Conservation (phyloP, 441 rosid genomes). For the Populus hybrid region DNA sequence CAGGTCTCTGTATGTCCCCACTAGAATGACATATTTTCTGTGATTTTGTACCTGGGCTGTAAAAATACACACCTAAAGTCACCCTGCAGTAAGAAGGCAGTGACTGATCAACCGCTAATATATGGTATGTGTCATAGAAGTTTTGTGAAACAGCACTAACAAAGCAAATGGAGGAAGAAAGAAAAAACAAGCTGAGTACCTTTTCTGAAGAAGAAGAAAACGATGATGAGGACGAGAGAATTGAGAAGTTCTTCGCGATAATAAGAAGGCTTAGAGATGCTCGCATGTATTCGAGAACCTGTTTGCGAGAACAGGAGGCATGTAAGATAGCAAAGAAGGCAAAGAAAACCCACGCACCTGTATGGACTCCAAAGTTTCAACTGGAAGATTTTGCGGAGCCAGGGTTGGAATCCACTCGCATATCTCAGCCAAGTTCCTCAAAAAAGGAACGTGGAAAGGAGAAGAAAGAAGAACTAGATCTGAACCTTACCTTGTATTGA, state of each 20-base stretch:
- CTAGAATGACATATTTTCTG: too few species aligned
- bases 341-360: constrained; percentile 3
- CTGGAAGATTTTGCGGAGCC: constrained; percentile 14
- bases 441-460: constrained; percentile 5
- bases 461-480: constrained; percentile 7
- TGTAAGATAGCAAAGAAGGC: constrained; percentile 11
- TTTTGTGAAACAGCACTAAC: too few species aligned
- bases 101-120: too few species aligned
- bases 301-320: constrained; percentile 18
- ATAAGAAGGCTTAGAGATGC: constrained; percentile 15
- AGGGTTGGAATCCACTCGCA: background rate
- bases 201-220: too few species aligned
- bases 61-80: too few species aligned
- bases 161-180: too few species aligned
- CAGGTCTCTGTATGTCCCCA: too few species aligned
- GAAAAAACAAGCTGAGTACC: too few species aligned
- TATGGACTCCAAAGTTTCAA: constrained; percentile 18
- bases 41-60: too few species aligned
- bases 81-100: too few species aligned
- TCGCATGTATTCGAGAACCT: constrained; percentile 6
- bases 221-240: constrained; percentile 2
- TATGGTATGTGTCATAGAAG: too few species aligned
- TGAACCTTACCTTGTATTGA: constrained; percentile 8
- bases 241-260: constrained; percentile 15
- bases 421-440: constrained; percentile 8